Evolutionary conservation across 2,329 filamentous ascomycete species (phyloP), one percentile per base, ranked within the genome.

Genomic region (Chaetomiaceae sp.): DNA sequence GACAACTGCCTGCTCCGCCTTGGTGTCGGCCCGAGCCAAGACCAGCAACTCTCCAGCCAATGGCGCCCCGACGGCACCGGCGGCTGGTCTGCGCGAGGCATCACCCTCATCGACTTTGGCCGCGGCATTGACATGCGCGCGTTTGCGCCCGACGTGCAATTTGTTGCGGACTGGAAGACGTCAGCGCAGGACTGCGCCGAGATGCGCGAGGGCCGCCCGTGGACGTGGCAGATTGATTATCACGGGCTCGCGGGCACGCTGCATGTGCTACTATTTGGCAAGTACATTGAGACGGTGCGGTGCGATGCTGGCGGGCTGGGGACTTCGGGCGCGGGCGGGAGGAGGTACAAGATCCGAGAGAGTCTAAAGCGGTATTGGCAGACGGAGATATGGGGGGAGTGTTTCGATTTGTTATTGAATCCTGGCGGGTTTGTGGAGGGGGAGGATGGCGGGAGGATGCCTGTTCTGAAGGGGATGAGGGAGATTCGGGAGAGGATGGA

Each of bases 191-290:
- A 99, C 71, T 99, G 94, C 69, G 86, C 89, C 16, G 94, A 99
- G 75, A 96, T 97, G 81, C 86, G 91, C 42, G 92, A 99, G 72
- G 81, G 90, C 52, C 81, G 92, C 1, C 90, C 91, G 0, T 99
- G 94, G 94, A 97, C 92, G 1, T 96, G 90, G 75, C 94, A 99
- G 69, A 89, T 96, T 61, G 94, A 99, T 73, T 95, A 97, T 64
- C 89, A 95, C 69, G 94, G 94, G 11, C 78, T 96, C 0, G 94
- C 94, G 0, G 90, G 90, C 4, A 88, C 89, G 21, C 76, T 97
- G 4, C 90, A 99, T 71, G 86, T 84, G 38, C 80, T 99, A 62
- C 80, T 99, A 3, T 99, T 96, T 66, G 92, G 94, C 9, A 90
- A 89, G 65, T 97, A 97, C 71, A 94, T 99, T 63, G 89, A 96